A percentile compares a stretch with the other conserved stretches of the same genome.
Conservation (phyloP, 345 rosid species). For the Euphorbia pulcherrima region DNA sequence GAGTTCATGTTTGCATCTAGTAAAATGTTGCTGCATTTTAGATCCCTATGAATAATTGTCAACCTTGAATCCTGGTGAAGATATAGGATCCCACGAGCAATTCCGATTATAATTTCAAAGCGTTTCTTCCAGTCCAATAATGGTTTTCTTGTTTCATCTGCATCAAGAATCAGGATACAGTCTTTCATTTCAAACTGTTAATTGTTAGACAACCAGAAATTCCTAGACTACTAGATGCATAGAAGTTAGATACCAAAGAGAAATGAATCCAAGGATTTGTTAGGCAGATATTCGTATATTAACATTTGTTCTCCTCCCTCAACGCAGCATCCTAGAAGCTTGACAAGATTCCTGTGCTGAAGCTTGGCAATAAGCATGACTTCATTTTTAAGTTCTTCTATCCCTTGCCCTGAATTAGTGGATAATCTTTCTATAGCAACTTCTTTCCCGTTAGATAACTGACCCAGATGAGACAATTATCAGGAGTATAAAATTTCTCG, state of each 20-base stretch:
- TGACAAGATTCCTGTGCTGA: constrained; percentile 13
- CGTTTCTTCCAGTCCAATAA: not conserved
- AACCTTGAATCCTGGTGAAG: constrained; percentile 8
- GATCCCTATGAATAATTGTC: constrained; percentile 1
- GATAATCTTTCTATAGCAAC: constrained; percentile 6
- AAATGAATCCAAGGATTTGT: constrained; percentile 20
- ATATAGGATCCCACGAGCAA: constrained; percentile 3
- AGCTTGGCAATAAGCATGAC: constrained; percentile 9
- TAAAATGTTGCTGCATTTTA: constrained; percentile 27
- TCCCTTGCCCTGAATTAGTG: constrained; percentile 3
- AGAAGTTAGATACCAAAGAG: constrained; percentile 9
- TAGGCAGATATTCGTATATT: constrained; percentile 13
- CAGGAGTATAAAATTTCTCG: not conserved
- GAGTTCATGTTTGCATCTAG: constrained; percentile 47
- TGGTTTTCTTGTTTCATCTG: not conserved
- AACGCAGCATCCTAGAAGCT: constrained; percentile 12
- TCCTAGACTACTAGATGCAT: not conserved
- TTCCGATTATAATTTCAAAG: not conserved
- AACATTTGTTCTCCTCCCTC: constrained; percentile 2
- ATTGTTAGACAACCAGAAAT: not conserved
- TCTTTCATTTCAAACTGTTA: not conserved
- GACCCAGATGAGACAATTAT: constrained; percentile 1
- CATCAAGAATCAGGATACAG: not conserved
- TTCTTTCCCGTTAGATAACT: not conserved
- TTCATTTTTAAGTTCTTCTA: constrained; percentile 12